These are phyloP conservation scores for Ustilago nuda DNA, from an alignment of 1,284 basidiomycete species.

Conservation along the genomic window DNA sequence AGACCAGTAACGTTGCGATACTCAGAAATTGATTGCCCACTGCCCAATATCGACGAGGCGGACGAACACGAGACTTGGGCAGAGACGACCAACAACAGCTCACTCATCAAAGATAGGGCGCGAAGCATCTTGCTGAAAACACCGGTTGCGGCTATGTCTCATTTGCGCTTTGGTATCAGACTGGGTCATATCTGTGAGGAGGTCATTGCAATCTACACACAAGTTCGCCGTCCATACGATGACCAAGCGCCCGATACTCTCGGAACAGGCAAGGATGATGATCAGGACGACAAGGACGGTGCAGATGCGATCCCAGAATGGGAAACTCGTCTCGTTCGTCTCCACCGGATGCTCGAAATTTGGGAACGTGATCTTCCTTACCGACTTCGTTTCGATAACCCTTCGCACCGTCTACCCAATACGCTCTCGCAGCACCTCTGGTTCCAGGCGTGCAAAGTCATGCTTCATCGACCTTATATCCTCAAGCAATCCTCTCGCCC, in stretches of 20 bases:
- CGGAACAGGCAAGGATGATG: not conserved
- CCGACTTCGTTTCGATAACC: constrained; percentile 41
- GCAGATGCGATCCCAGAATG: constrained; percentile 24
- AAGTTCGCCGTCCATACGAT: constrained; percentile 24
- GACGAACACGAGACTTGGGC: constrained; percentile 56
- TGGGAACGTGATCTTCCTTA: constrained; percentile 38
- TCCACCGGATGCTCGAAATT: constrained; percentile 32
- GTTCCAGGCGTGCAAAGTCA: constrained; percentile 48
- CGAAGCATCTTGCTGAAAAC: constrained; percentile 44
- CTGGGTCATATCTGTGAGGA: constrained; percentile 49
- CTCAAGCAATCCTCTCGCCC: constrained; percentile 49
- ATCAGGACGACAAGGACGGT: not conserved
- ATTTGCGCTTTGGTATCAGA: constrained; percentile 32
- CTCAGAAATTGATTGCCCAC: constrained; percentile 59
- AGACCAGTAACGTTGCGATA: constrained; percentile 53
- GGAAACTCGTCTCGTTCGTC: constrained; percentile 30
- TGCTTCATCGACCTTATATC: constrained; percentile 57
- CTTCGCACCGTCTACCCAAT: constrained; percentile 44
- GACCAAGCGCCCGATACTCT: constrained; percentile 12
- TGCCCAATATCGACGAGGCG: constrained; percentile 47
- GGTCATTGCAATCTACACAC: constrained; percentile 55
- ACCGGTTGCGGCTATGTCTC: constrained; percentile 42
- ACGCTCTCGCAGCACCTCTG: constrained; percentile 44
- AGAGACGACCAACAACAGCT: constrained; percentile 48
- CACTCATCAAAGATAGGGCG: constrained; percentile 39